Conservation (phyloP, 768 basidiomycete genomes). For the Amanita muscaria region DNA sequence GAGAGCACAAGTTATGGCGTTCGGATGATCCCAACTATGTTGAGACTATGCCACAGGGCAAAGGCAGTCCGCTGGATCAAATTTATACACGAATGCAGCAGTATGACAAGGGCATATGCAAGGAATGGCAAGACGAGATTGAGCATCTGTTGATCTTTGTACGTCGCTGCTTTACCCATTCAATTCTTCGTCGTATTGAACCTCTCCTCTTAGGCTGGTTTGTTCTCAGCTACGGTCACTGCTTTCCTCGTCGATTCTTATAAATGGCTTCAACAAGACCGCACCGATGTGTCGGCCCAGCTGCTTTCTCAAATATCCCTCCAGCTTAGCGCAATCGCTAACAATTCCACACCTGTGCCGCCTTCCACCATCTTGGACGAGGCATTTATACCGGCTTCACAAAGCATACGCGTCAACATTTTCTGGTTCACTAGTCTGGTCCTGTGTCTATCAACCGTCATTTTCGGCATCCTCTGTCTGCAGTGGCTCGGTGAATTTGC, state of each 20-base stretch:
- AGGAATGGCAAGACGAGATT: constrained; percentile 12
- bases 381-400: constrained; percentile 9
- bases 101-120: constrained; percentile 8
- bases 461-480: constrained; percentile 19
- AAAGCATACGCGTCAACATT: constrained; percentile 16
- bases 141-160: constrained; percentile 12
- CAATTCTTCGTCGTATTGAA: neutral
- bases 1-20: too few relatives aligned
- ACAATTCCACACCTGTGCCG: neutral
- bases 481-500: constrained; percentile 22
- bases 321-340: neutral
- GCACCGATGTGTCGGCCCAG: constrained; percentile 6
- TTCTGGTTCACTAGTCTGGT: constrained; percentile 19
- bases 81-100: neutral
- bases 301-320: constrained; percentile 9
- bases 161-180: neutral
- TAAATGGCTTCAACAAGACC: constrained; percentile 12
- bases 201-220: constrained; percentile 11
- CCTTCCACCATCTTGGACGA: neutral
- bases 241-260: constrained; percentile 17
- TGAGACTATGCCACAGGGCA: too few relatives aligned
- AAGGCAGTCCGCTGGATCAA: too few relatives aligned
- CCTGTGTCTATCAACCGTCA: constrained; percentile 16
- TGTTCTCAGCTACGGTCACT: constrained; percentile 18
- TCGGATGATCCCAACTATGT: too few relatives aligned